Percentiles rank a stretch among this genome's conserved stretches.
phyloP scores from a whole-genome alignment of 805 yeast genomes.

The Candida easanensis region DNA sequence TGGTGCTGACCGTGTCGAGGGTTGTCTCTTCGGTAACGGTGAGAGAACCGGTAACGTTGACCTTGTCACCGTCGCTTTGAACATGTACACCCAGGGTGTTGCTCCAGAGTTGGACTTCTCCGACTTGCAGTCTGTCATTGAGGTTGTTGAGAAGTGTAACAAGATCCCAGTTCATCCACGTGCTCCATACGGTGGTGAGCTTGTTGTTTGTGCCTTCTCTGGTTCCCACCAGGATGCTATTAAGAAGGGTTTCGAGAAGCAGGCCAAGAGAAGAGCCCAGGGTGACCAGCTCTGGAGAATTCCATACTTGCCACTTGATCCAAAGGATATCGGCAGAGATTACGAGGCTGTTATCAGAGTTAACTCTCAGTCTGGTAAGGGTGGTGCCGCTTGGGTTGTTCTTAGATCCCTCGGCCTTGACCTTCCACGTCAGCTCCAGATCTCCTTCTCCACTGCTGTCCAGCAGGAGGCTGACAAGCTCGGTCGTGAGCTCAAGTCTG shows the following conservation, averaged over 20 bases:
- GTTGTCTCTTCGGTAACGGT: constrained; percentile 81
- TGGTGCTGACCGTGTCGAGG: constrained; percentile 86
- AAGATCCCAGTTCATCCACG: constrained; percentile 71
- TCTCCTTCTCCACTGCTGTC: constrained; percentile 61
- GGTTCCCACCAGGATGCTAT: constrained; percentile 75
- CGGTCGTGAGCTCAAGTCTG: constrained; percentile 68
- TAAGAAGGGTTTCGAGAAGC: constrained; percentile 60
- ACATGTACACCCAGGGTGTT: constrained; percentile 77
- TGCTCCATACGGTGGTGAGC: constrained; percentile 79
- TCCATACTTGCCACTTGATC: constrained; percentile 79
- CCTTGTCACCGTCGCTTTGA: constrained; percentile 69
- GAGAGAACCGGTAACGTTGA: constrained; percentile 86
- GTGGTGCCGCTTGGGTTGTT: constrained; percentile 84
- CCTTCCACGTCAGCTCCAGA: constrained; percentile 69
- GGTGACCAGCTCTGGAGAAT: constrained; percentile 60
- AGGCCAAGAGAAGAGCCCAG: constrained; percentile 45
- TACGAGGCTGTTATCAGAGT: constrained; percentile 83
- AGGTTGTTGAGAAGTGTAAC: constrained; percentile 71
- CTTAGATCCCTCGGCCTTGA: constrained; percentile 69
- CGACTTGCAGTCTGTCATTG: constrained; percentile 62
- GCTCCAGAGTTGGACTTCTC: constrained; percentile 71
- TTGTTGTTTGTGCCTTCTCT: constrained; percentile 75
- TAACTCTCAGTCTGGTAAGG: constrained; percentile 84
- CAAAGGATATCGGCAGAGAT: constrained; percentile 75
- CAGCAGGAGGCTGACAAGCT: constrained; percentile 61